Percentiles rank a stretch among this genome's conserved stretches.
Conservation (phyloP, 192 early-diverging fungal species). For the Pilaira anomala region DNA sequence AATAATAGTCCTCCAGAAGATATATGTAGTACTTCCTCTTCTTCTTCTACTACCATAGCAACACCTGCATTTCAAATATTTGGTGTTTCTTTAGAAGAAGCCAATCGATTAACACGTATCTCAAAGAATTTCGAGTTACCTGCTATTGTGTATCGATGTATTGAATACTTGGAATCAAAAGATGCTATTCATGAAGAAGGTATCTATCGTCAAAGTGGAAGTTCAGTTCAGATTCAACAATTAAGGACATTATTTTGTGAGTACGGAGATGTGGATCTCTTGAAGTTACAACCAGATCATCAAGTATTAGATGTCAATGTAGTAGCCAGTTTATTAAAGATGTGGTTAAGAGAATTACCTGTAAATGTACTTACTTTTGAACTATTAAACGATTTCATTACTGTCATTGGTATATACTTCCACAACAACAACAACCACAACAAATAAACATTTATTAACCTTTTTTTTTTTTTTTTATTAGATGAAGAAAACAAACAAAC, state of each 20-base stretch:
- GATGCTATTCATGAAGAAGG: conserved; percentile 91
- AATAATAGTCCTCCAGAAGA: conserved; percentile 26
- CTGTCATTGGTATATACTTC: conserved; percentile 59
- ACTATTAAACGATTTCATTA: conserved; percentile 76
- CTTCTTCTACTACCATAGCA: conserved; percentile 22
- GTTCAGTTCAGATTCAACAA: conserved; percentile 62
- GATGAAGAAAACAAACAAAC: conserved; percentile 75
- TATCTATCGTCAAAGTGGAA: conserved; percentile 90
- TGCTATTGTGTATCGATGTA: conserved; percentile 90
- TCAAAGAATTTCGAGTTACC: conserved; percentile 80
- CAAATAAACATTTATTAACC: background rate
- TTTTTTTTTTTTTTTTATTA: conserved; percentile 16
- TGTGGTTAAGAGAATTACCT: conserved; percentile 88
- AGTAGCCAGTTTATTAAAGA: conserved; percentile 88
- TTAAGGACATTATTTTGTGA: conserved; percentile 79
- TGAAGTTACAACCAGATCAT: conserved; percentile 58
- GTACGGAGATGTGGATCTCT: conserved; percentile 73
- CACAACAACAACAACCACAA: background rate
- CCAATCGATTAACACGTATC: conserved; percentile 65
- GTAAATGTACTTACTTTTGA: conserved; percentile 80
- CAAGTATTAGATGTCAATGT: conserved; percentile 73
- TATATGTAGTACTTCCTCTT: background rate
- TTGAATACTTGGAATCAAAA: conserved; percentile 92
- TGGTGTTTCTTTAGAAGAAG: conserved; percentile 83
- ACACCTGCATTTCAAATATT: conserved; percentile 47